These are phyloP conservation scores for Flaveria linearis DNA, from an alignment of 129 eudicot species.

Conservation along the genomic window DNA sequence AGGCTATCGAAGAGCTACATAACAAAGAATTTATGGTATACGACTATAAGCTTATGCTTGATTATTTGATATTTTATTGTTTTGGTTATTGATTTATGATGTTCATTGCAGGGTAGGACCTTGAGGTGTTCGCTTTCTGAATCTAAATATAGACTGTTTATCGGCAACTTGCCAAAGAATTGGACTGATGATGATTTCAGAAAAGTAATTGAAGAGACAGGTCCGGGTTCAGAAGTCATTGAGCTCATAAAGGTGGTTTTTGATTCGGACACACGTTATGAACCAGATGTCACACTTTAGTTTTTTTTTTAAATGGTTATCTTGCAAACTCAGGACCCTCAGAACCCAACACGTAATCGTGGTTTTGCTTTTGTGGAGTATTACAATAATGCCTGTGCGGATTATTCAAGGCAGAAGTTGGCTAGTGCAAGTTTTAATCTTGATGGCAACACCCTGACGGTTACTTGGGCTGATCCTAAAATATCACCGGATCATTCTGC, in stretches of 20 bases:
- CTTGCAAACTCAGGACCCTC: slow-evolving; percentile 71
- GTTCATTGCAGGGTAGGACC: slow-evolving; percentile 64
- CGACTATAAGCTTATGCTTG: background rate
- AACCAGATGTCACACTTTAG: background rate
- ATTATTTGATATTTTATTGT: background rate
- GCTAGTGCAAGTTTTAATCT: slow-evolving; percentile 61
- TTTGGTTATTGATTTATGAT: slow-evolving; percentile 5
- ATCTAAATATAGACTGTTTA: slow-evolving; percentile 81
- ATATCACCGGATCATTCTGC: slow-evolving; percentile 84
- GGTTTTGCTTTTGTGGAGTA: slow-evolving; percentile 98
- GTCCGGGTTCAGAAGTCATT: slow-evolving; percentile 88
- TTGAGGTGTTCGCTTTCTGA: slow-evolving; percentile 90
- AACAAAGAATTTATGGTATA: slow-evolving; percentile 86
- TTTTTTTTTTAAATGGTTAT: slow-evolving; percentile 1
- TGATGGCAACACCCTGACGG: slow-evolving; percentile 95
- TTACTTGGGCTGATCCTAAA: slow-evolving; percentile 97
- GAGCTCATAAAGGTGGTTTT: slow-evolving; percentile 83
- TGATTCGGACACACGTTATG: background rate
- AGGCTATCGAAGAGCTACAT: slow-evolving; percentile 85
- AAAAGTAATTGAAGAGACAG: slow-evolving; percentile 77
- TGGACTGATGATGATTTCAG: slow-evolving; percentile 77
- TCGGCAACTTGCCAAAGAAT: slow-evolving; percentile 84
- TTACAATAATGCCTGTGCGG: slow-evolving; percentile 99
- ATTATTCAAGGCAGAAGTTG: slow-evolving; percentile 90
- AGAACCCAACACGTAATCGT: slow-evolving; percentile 77